A percentile compares a stretch with the other conserved stretches of the same genome.
phyloP scores from a whole-genome alignment of 257 asterid species.

The Penstemon eatonii region DNA sequence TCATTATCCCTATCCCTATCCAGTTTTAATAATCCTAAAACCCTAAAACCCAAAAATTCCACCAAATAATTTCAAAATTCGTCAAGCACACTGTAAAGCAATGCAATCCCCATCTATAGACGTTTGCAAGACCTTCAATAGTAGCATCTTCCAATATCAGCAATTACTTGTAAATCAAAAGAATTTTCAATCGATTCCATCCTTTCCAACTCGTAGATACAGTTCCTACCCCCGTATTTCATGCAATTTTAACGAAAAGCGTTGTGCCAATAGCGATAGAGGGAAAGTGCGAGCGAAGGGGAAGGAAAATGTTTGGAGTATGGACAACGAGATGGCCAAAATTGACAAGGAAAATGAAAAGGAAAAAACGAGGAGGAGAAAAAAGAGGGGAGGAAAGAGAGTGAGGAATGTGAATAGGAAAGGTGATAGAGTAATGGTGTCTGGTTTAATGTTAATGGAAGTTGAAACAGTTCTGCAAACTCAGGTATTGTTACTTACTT shows the following conservation, averaged over 20 bases:
- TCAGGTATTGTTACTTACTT: conserved; percentile 54
- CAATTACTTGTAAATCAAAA: conserved; percentile 29
- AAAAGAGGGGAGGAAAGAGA: conserved; percentile 54
- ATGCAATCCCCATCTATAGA: conserved; percentile 37
- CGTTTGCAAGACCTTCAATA: conserved; percentile 48
- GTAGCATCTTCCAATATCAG: conserved; percentile 33
- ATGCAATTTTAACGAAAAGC: conserved; percentile 41
- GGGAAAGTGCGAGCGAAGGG: conserved; percentile 54
- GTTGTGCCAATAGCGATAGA: conserved; percentile 24
- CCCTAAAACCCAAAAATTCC: background rate
- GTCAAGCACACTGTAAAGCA: background rate
- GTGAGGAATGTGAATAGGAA: conserved; percentile 42
- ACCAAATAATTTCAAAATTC: background rate
- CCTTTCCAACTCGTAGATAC: conserved; percentile 30
- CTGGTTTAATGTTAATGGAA: conserved; percentile 86
- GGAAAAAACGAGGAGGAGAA: conserved; percentile 45
- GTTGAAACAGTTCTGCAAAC: conserved; percentile 81
- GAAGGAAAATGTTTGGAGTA: conserved; percentile 92
- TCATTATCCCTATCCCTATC: conserved; percentile 11
- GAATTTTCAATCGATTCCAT: conserved; percentile 25
- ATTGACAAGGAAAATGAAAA: conserved; percentile 45
- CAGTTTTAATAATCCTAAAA: background rate
- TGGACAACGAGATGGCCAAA: conserved; percentile 69
- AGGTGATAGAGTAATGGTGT: conserved; percentile 67
- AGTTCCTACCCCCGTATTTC: conserved; percentile 44